Base-by-base conservation (phyloP, 192 early-diverging fungal genomes). In the Backusella australiensis region DNA sequence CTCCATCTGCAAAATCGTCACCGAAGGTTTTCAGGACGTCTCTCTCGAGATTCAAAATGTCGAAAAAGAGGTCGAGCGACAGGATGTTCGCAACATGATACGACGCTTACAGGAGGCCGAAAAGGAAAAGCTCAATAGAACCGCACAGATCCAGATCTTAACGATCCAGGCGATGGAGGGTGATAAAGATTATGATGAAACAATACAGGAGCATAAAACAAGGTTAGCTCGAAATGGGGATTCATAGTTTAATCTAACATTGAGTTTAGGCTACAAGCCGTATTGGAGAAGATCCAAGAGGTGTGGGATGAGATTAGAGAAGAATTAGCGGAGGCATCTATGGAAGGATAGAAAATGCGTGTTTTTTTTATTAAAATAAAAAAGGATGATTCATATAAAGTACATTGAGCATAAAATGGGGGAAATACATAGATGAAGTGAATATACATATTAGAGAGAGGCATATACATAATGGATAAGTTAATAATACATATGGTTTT, bases 1-100 rank as follows among this genome's bases (percentile, higher is more conserved):
- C n/a, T 83, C 82, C 12, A 80, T 83, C 23, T 83, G 82, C 53
- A 68, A 67, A 9, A 83, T 83, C 15, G 82, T 83, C 34, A 83
- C 82, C 8, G 78, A 83, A 35, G 82, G 82, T 3, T 83, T 83
- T 67, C 82, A 83, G 41, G 78, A 83, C 34, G 82, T 80, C 4
- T 83, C 82, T 19, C 46, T 36, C 21, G 71, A 77, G 34, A 80
- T 83, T 29, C 82, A 83, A 59, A 59, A 21, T 6, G 36, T 78
- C 15, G 82, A 83, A 73, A 73, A 36, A 0, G 73, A 66, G 1
- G 69, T 83, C 0, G 52, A 17, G 6, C 78, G 79, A 5, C 36
- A 34, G 1, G 78, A 77, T 63, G 39, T 80, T n/a, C 63, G 56
- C 1, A 26, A 36, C 26, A 38, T 77, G 32, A 77, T 83, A 32